Percentiles rank a stretch among this genome's conserved stretches.
These are phyloP conservation scores for Aspergillus sp. DNA, from an alignment of 2,329 filamentous ascomycete species.

Conservation along the genomic window DNA sequence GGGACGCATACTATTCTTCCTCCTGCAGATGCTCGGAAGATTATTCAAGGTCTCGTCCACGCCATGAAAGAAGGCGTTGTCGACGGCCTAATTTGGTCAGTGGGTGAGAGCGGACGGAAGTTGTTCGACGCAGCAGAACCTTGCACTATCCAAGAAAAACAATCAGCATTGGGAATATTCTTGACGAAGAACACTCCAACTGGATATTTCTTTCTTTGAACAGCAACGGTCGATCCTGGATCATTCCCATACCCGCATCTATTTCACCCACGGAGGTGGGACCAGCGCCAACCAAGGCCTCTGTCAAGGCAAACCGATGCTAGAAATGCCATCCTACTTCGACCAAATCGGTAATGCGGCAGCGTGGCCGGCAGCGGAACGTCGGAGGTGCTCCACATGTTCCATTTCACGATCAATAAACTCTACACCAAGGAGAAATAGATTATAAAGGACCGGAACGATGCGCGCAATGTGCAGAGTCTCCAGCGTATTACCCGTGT, in stretches of 20 bases:
- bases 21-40: slow-evolving; percentile 30
- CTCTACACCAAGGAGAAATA: slow-evolving; percentile 30
- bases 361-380: slow-evolving; percentile 39
- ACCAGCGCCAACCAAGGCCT: not conserved
- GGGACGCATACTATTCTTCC: slow-evolving; percentile 46
- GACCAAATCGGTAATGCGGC: slow-evolving; percentile 46
- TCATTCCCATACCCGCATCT: slow-evolving; percentile 11
- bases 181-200: slow-evolving; percentile 31
- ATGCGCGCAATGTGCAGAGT: slow-evolving; percentile 37
- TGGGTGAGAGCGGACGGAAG: slow-evolving; percentile 22
- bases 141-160: not conserved
- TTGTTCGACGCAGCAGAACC: slow-evolving; percentile 1
- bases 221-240: slow-evolving; percentile 32
- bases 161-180: slow-evolving; percentile 26
- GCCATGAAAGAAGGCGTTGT: not conserved
- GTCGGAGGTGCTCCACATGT: slow-evolving; percentile 41
- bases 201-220: slow-evolving; percentile 40
- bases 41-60: slow-evolving; percentile 25
- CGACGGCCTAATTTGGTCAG: not conserved
- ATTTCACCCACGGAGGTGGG: slow-evolving; percentile 37
- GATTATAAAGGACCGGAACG: slow-evolving; percentile 34
- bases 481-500: slow-evolving; percentile 44
- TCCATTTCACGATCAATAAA: slow-evolving; percentile 35
- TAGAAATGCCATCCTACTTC: slow-evolving; percentile 44
- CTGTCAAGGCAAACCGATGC: slow-evolving; percentile 33